Evolutionary conservation across 257 asterid genomes (phyloP).

Genomic region (Eustoma russellianum): DNA sequence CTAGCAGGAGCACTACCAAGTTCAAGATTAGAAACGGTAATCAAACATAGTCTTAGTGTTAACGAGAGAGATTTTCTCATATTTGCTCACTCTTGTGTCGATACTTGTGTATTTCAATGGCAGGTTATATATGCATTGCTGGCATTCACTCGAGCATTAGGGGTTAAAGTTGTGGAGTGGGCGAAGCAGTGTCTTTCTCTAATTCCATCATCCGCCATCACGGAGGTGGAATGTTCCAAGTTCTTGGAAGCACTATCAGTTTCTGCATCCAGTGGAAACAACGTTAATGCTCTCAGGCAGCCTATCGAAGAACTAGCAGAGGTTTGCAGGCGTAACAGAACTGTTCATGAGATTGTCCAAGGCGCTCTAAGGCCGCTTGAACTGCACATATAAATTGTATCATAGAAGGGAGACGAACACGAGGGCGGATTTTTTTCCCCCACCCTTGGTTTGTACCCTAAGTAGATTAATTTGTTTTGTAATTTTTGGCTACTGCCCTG

Average conservation of each 20-base stretch:
- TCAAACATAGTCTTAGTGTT: slow-evolving; percentile 3
- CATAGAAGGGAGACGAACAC: slow-evolving; percentile 42
- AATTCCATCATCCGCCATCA: slow-evolving; percentile 77
- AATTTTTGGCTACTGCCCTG: slow-evolving; percentile 26
- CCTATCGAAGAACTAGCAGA: slow-evolving; percentile 90
- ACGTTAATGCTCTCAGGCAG: slow-evolving; percentile 46
- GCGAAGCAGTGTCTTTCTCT: slow-evolving; percentile 60
- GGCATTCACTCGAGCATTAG: slow-evolving; percentile 69
- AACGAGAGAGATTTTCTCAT: no score
- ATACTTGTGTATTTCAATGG: background rate
- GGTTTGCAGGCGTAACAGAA: slow-evolving; percentile 87
- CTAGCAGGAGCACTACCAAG: slow-evolving; percentile 92
- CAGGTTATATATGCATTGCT: slow-evolving; percentile 80
- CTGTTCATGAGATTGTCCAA: slow-evolving; percentile 96
- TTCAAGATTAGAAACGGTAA: slow-evolving; percentile 86
- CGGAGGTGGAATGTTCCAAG: slow-evolving; percentile 63
- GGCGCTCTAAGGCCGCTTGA: slow-evolving; percentile 93
- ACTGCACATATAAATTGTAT: slow-evolving; percentile 49
- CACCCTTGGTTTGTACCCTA: slow-evolving; percentile 34
- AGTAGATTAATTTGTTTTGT: slow-evolving; percentile 3
- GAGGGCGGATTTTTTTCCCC: slow-evolving; percentile 49
- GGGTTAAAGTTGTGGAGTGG: slow-evolving; percentile 72
- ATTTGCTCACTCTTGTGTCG: background rate
- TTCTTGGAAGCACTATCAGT: slow-evolving; percentile 75
- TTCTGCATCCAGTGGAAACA: slow-evolving; percentile 45